These are phyloP conservation scores for Monosporascus cannonballus DNA, from an alignment of 2,329 filamentous ascomycete species.

Conservation along the genomic window DNA sequence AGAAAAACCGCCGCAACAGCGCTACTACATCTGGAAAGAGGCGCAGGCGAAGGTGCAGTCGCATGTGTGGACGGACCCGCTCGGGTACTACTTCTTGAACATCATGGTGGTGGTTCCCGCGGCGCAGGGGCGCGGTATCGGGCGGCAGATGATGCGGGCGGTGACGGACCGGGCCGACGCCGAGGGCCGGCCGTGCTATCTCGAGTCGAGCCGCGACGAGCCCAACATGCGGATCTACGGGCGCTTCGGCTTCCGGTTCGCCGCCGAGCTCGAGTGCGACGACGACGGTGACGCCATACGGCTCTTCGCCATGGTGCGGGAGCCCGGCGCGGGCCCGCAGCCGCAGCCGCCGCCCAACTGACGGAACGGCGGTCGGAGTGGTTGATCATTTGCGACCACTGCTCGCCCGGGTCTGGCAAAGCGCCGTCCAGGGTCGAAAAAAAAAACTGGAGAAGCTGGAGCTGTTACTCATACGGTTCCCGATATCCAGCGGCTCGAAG, in stretches of 20 bases:
- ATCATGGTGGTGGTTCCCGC: slow-evolving; percentile 64
- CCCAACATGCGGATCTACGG: slow-evolving; percentile 69
- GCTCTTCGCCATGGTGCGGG: slow-evolving; percentile 43
- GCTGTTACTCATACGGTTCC: too few relatives aligned
- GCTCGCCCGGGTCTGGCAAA: too few relatives aligned
- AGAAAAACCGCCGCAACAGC: slow-evolving; percentile 22
- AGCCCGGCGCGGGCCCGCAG: slow-evolving; percentile 23
- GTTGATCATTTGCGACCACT: too few relatives aligned
- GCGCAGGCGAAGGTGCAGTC: slow-evolving; percentile 56
- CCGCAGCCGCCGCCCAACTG: slow-evolving; percentile 5
- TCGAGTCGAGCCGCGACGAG: slow-evolving; percentile 62
- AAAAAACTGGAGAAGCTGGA: too few relatives aligned
- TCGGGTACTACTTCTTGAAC: slow-evolving; percentile 72
- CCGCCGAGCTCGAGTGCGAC: slow-evolving; percentile 56
- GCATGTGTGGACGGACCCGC: slow-evolving; percentile 56
- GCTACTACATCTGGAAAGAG: slow-evolving; percentile 69
- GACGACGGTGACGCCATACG: slow-evolving; percentile 51
- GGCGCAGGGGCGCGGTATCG: slow-evolving; percentile 61
- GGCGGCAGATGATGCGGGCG: slow-evolving; percentile 55
- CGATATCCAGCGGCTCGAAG: too few relatives aligned
- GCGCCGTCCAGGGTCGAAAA: too few relatives aligned
- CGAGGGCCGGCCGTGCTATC: slow-evolving; percentile 60
- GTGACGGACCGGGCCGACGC: slow-evolving; percentile 58
- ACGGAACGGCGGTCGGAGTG: too few relatives aligned
- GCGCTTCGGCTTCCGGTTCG: slow-evolving; percentile 60